Conservation (phyloP, 2,329 filamentous ascomycete genomes). For the Arthrocladium fulminans region DNA sequence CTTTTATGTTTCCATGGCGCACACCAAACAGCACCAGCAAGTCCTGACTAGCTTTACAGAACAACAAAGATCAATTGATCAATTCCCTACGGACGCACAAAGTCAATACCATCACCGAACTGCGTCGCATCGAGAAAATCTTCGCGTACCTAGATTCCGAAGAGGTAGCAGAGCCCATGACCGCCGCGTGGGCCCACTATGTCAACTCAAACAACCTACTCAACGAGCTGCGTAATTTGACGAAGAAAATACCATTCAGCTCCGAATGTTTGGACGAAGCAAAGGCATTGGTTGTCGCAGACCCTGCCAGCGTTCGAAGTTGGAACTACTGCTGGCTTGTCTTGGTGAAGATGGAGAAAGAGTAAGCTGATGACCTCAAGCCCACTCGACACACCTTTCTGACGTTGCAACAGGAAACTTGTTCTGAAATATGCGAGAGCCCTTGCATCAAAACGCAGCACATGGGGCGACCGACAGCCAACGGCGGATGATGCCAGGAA, state of each 20-base stretch:
- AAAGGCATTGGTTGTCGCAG: conserved; percentile 52
- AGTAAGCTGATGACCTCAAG: conserved; percentile 40
- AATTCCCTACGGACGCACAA: conserved; percentile 55
- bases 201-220: conserved; percentile 62
- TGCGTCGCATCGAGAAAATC: conserved; percentile 61
- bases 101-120: conserved; percentile 64
- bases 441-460: conserved; percentile 55
- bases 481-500: conserved; percentile 48
- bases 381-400: conserved; percentile 11
- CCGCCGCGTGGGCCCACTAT: conserved; percentile 61
- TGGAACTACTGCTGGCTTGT: conserved; percentile 73
- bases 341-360: conserved; percentile 55
- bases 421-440: conserved; percentile 52
- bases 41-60: conserved; percentile 25
- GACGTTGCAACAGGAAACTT: conserved; percentile 41
- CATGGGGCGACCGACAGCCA: conserved; percentile 59
- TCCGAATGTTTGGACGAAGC: conserved; percentile 58
- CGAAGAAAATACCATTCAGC: conserved; percentile 58
- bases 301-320: conserved; percentile 58
- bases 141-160: conserved; percentile 51
- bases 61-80: conserved; percentile 49
- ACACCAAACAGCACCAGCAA: background rate
- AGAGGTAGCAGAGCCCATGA: conserved; percentile 59
- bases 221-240: conserved; percentile 60
- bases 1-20: conserved; percentile 11